Percentiles rank a stretch among this genome's conserved stretches.
Conservation (phyloP, 139 green algal genomes). For the Micractinium conductrix region DNA sequence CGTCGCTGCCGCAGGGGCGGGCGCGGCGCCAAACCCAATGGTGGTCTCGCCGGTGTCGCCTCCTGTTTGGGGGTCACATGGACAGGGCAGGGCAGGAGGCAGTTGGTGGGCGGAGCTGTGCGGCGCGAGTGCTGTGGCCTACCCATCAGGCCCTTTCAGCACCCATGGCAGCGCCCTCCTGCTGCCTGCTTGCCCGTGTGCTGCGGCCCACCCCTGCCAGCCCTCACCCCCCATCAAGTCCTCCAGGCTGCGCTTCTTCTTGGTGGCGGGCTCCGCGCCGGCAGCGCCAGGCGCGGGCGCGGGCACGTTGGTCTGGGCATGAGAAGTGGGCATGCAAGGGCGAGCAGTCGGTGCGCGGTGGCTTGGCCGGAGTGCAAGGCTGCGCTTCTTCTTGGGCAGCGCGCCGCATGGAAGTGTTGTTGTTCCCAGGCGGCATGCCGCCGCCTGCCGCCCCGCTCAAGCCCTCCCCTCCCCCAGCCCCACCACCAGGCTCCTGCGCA, state of each 20-base stretch:
- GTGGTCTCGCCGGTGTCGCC: slow-evolving; percentile 24
- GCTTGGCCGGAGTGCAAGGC: too few relatives aligned
- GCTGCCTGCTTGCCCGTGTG: not conserved
- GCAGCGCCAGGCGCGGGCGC: not conserved
- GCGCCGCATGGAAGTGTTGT: too few relatives aligned
- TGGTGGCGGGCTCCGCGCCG: not conserved
- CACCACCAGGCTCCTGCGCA: too few relatives aligned
- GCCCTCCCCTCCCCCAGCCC: too few relatives aligned
- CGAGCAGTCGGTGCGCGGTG: not conserved
- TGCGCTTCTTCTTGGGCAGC: too few relatives aligned
- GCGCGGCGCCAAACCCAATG: slow-evolving; percentile 42
- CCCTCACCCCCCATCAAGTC: slow-evolving; percentile 54
- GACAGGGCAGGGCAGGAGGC: not conserved
- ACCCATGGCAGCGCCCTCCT: too few relatives aligned
- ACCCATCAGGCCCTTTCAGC: too few relatives aligned
- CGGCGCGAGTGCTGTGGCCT: too few relatives aligned
- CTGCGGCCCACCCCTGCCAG: not conserved
- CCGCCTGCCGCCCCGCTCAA: too few relatives aligned
- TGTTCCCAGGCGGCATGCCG: too few relatives aligned
- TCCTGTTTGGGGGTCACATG: not conserved
- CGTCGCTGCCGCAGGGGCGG: not conserved
- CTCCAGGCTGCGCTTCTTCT: slow-evolving; percentile 55
- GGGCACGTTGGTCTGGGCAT: slow-evolving; percentile 19
- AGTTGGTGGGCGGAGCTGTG: too few relatives aligned
- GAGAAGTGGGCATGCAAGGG: not conserved